phyloP scores from a whole-genome alignment of 1,284 basidiomycete genomes.

The Trichosporon ovoides region DNA sequence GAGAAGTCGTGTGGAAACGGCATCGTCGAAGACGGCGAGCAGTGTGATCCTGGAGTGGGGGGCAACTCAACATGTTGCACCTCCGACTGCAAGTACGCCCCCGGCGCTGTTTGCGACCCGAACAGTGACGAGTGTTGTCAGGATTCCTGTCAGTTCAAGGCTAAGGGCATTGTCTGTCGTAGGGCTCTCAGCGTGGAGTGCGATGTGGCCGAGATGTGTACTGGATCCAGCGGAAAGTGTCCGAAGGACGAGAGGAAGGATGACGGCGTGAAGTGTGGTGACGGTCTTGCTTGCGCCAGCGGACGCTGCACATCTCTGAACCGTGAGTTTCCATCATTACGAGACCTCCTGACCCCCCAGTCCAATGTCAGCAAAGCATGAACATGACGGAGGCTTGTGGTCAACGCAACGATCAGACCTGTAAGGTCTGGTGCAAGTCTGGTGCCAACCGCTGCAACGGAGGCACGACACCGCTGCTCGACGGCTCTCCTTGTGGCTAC shows the following conservation, averaged over 20 bases:
- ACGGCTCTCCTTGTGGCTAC: slow-evolving; percentile 81
- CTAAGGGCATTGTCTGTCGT: slow-evolving; percentile 62
- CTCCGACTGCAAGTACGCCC: slow-evolving; percentile 62
- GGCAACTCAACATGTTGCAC: slow-evolving; percentile 71
- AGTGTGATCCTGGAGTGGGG: slow-evolving; percentile 76
- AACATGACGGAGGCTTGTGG: slow-evolving; percentile 64
- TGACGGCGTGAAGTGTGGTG: slow-evolving; percentile 68
- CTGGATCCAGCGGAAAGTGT: slow-evolving; percentile 67
- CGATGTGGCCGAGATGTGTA: slow-evolving; percentile 73
- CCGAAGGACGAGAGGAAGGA: slow-evolving; percentile 62
- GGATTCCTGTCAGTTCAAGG: slow-evolving; percentile 62
- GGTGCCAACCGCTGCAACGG: slow-evolving; percentile 61
- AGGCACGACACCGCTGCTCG: slow-evolving; percentile 67
- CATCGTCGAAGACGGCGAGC: slow-evolving; percentile 60
- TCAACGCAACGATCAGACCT: slow-evolving; percentile 59
- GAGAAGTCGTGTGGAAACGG: slow-evolving; percentile 49
- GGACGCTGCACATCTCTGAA: slow-evolving; percentile 75
- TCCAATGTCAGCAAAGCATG: slow-evolving; percentile 72
- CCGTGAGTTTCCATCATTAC: slow-evolving; percentile 51
- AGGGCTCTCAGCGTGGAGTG: slow-evolving; percentile 63
- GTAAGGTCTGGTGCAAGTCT: slow-evolving; percentile 68
- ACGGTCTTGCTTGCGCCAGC: slow-evolving; percentile 68
- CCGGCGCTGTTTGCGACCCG: slow-evolving; percentile 73
- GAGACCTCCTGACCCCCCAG: slow-evolving; percentile 41
- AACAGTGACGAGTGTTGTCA: slow-evolving; percentile 73